Evolutionary conservation across 176 grass and related monocot species (phyloP).

Genomic region (bread wheat (Triticum aestivum)): DNA sequence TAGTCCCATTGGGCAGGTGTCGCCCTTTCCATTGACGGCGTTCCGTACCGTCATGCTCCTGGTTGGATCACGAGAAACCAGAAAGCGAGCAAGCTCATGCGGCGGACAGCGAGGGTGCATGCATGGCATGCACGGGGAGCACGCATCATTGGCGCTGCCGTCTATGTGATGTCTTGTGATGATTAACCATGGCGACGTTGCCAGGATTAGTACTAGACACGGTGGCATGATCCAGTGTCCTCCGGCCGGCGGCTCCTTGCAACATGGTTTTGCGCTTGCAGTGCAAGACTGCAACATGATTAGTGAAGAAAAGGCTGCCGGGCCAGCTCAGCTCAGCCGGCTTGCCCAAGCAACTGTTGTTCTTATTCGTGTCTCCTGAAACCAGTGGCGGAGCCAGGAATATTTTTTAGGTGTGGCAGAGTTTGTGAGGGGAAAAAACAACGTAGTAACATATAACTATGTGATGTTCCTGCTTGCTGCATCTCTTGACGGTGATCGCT

Average conservation of each 20-base stretch:
- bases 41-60: not conserved
- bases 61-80: not conserved
- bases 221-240: not conserved
- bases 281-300: too few relatives aligned
- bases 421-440: too few relatives aligned
- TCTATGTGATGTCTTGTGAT: not conserved
- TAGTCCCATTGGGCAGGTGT: not conserved
- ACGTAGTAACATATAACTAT: too few relatives aligned
- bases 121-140: not conserved
- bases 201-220: not conserved
- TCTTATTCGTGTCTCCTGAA: not conserved
- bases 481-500: too few relatives aligned
- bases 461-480: too few relatives aligned
- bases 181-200: not conserved
- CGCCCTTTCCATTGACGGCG: not conserved
- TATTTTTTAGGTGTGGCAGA: too few relatives aligned
- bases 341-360: not conserved
- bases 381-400: not conserved
- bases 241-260: not conserved
- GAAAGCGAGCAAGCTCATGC: conserved; percentile 22
- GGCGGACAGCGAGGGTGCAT: not conserved
- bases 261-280: too few relatives aligned
- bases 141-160: not conserved
- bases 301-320: not conserved
- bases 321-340: not conserved